phyloP scores from a whole-genome alignment of 1,284 basidiomycete species.

The Stereum hirsutum region DNA sequence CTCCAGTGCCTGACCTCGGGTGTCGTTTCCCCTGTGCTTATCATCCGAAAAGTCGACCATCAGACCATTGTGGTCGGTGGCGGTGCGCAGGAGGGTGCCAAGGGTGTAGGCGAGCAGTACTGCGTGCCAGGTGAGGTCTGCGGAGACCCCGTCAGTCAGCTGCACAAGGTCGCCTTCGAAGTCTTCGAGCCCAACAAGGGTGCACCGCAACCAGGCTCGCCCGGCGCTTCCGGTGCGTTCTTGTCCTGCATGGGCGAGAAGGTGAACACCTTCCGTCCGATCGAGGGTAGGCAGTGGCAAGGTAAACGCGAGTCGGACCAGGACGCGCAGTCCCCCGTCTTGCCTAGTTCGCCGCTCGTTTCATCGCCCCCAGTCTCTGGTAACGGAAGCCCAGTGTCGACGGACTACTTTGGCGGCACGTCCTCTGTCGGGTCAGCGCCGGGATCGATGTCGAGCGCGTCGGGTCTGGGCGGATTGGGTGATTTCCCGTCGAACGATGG shows the following conservation, averaged over 20 bases:
- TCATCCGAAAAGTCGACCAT: conserved; percentile 91
- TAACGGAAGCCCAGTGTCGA: conserved; percentile 26
- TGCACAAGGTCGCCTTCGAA: conserved; percentile 93
- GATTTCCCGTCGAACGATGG: conserved; percentile 73
- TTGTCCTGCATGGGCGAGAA: conserved; percentile 83
- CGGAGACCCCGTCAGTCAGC: conserved; percentile 90
- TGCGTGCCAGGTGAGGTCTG: conserved; percentile 80
- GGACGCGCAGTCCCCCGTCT: conserved; percentile 55
- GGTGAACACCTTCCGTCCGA: conserved; percentile 81
- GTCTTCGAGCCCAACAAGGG: conserved; percentile 67
- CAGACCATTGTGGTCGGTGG: conserved; percentile 87
- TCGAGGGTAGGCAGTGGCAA: conserved; percentile 64
- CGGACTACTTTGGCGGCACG: conserved; percentile 51
- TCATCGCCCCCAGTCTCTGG: conserved; percentile 45
- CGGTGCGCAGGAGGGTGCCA: conserved; percentile 72
- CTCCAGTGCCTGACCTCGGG: conserved; percentile 92
- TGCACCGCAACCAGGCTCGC: conserved; percentile 61
- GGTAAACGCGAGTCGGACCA: conserved; percentile 33
- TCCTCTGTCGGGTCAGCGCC: conserved; percentile 24
- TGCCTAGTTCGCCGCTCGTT: conserved; percentile 59
- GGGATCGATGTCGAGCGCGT: conserved; percentile 46
- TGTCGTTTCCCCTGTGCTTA: conserved; percentile 85
- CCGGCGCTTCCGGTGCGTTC: conserved; percentile 71
- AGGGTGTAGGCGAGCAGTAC: conserved; percentile 75
- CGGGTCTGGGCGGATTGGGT: conserved; percentile 44